phyloP scores from a whole-genome alignment of 352 stramenopile species.

The Blastocystis sp. region DNA sequence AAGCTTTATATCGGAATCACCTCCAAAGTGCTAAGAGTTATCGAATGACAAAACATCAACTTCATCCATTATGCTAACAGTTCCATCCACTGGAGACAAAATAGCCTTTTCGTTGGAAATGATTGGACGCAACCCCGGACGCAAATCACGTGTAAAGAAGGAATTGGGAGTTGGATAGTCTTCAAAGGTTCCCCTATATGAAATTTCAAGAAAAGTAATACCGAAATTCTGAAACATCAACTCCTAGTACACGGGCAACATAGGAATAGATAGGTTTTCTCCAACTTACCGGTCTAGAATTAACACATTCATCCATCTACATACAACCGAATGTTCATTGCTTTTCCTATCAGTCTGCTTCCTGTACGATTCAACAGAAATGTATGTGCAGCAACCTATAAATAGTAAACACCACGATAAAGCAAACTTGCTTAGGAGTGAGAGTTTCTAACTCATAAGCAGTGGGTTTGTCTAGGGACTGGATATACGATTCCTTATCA shows the following conservation, averaged over 20 bases:
- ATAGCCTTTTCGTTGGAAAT: background rate
- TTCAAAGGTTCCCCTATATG: constrained; percentile 42
- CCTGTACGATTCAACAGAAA: constrained; percentile 44
- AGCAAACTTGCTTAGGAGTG: constrained; percentile 63
- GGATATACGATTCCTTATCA: constrained; percentile 48
- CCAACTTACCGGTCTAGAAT: constrained; percentile 53
- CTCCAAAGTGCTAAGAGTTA: background rate
- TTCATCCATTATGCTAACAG: constrained; percentile 14
- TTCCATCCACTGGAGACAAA: constrained; percentile 62
- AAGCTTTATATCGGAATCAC: background rate
- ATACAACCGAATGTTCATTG: constrained; percentile 42
- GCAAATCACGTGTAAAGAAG: constrained; percentile 59
- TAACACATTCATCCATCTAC: background rate
- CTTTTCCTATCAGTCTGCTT: constrained; percentile 33
- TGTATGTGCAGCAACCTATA: constrained; percentile 48
- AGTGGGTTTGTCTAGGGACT: constrained; percentile 27
- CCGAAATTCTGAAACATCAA: constrained; percentile 55
- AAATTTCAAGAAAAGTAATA: background rate
- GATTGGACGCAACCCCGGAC: background rate
- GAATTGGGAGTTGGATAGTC: constrained; percentile 61
- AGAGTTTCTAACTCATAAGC: constrained; percentile 57
- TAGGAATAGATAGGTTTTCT: constrained; percentile 42
- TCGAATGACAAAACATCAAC: background rate
- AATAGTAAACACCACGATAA: background rate
- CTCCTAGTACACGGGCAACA: constrained; percentile 18